Base-by-base conservation (phyloP, 257 asterid genomes). In the Datura wrightii region DNA sequence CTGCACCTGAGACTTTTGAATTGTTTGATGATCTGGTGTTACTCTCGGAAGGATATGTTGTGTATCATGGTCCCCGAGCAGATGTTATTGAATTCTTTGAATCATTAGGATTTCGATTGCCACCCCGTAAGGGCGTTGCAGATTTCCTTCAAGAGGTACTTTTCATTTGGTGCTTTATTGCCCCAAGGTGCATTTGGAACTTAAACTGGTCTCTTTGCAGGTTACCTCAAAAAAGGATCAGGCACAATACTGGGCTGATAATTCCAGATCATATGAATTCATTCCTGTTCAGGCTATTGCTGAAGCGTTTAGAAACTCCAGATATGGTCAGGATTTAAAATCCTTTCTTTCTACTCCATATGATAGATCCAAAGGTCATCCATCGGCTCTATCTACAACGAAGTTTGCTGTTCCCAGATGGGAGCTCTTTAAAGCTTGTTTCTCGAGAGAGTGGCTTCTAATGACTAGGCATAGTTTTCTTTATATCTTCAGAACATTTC, bases 71-170 rank as follows among this genome's bases (percentile, higher is more conserved):
- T 70, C 99, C 97, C 84, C 89, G 94, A 59, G 89, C 82, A 1
- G 91, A 90, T 83, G 97, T 94, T 85, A 54, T 95, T 14, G 90
- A 90, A 59, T 94, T 95, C 88, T 95, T 95, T 46, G 94, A 92
- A 86, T 92, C 99, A 65, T 86, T 95, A 88, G 99, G 99, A 59
- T 95, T 94, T 82, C 88, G 60, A 56, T 88, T 95, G 86, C 99
- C 99, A 79, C 98, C 97, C 86, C 98, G 99, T 37, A 95, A 95
- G 91, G 94, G 93, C 44, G 82, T 95, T 46, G 97, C 98, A 24
- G 99, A 94, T 89, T 95, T 95, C 90, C 94, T 95, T 83, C 98
- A 95, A 87, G 97, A 95, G 97, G 98, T 95, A 87, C 78, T 67
- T 52, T 34, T 36, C 65, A 11, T 18, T 37, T 42, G 46, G 37